phyloP scores from a whole-genome alignment of 1,284 basidiomycete species.

The Erythrobasidium hasegawianum region DNA sequence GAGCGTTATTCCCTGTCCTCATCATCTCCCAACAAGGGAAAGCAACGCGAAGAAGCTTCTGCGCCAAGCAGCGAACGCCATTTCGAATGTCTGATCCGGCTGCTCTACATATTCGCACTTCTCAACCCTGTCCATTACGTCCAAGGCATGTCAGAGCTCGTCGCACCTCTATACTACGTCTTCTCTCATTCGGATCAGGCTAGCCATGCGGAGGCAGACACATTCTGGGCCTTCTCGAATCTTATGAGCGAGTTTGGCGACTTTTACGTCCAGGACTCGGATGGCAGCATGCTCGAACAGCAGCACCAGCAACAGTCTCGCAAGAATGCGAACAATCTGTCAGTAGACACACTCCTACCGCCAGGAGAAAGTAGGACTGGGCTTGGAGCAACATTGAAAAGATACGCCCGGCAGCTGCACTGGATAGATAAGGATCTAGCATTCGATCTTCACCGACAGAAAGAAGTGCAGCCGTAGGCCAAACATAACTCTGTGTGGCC shows the following conservation, averaged over 20 bases:
- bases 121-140: conserved; percentile 34
- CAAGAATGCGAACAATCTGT: not conserved
- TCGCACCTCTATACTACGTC: conserved; percentile 33
- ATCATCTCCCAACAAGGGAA: conserved; percentile 2
- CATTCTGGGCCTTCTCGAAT: conserved; percentile 31
- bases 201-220: conserved; percentile 26
- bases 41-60: not conserved
- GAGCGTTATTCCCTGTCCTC: conserved; percentile 22
- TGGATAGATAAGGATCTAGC: conserved; percentile 31
- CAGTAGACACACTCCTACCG: not conserved
- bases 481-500: no score
- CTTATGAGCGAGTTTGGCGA: conserved; percentile 33
- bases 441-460: conserved; percentile 18
- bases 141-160: conserved; percentile 34
- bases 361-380: conserved; percentile 7
- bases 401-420: conserved; percentile 26
- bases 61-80: conserved; percentile 5
- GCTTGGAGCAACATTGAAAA: conserved; percentile 20
- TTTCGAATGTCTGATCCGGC: conserved; percentile 28
- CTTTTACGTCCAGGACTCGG: conserved; percentile 33
- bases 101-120: conserved; percentile 27
- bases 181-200: conserved; percentile 20
- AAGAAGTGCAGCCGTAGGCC: conserved; percentile 30
- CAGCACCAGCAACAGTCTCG: not conserved
- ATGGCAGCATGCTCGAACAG: conserved; percentile 16